Conservation (phyloP, 306 rosid genomes). For the Castanea sativa region DNA sequence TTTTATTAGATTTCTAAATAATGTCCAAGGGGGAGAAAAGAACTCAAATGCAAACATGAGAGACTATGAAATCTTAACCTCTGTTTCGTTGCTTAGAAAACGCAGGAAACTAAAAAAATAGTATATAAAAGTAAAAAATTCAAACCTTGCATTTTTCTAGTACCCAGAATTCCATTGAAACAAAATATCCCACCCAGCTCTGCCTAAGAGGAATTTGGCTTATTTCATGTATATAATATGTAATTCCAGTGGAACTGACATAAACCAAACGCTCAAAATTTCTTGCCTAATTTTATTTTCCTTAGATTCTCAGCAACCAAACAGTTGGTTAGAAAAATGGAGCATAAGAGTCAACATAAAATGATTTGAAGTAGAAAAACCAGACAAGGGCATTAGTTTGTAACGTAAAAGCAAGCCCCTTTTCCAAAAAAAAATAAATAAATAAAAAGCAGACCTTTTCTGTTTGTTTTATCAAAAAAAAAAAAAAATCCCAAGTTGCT, state of each 20-base stretch:
- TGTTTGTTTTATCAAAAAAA: slow-evolving; percentile 29
- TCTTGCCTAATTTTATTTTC: slow-evolving; percentile 30
- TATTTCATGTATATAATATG: neutral
- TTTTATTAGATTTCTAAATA: neutral
- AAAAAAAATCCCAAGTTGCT: slow-evolving; percentile 14
- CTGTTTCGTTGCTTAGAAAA: neutral
- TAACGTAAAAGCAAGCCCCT: slow-evolving; percentile 45
- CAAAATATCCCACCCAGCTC: neutral
- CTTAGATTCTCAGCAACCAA: slow-evolving; percentile 47
- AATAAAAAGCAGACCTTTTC: slow-evolving; percentile 33
- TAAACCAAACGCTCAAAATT: slow-evolving; percentile 19
- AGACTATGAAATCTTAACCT: neutral
- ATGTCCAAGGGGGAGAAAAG: neutral
- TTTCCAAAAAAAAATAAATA: slow-evolving; percentile 6
- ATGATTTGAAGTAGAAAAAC: slow-evolving; percentile 14
- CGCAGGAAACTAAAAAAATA: neutral
- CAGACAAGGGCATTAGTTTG: slow-evolving; percentile 16
- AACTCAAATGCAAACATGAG: neutral
- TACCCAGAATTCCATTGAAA: neutral
- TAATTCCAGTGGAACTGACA: neutral
- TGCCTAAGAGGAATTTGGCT: neutral
- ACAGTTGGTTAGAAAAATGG: slow-evolving; percentile 23
- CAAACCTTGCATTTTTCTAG: neutral
- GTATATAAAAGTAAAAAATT: too few relatives aligned
- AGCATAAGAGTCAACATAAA: slow-evolving; percentile 34